Evolutionary conservation across 805 yeast species (phyloP).

Genomic region (Lachancea dasiensis): DNA sequence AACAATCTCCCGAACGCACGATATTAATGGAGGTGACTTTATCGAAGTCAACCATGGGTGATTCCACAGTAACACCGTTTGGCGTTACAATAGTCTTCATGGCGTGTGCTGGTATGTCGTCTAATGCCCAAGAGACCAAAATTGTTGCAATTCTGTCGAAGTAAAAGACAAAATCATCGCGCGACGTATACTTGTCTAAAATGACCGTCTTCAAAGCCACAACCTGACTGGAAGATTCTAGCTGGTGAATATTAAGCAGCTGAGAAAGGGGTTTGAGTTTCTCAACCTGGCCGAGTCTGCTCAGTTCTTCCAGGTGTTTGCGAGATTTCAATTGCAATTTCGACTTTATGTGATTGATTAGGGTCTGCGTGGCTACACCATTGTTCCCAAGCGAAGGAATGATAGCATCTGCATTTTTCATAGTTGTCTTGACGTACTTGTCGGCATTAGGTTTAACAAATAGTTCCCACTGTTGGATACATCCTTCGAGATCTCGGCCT

Average conservation of each 20-base stretch:
- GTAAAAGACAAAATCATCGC: constrained; percentile 80
- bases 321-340: constrained; percentile 61
- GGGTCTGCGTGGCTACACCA: constrained; percentile 67
- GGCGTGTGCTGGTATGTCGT: constrained; percentile 39
- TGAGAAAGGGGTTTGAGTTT: constrained; percentile 12
- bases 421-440: constrained; percentile 64
- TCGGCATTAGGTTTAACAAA: constrained; percentile 93
- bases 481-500: constrained; percentile 78
- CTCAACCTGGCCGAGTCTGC: constrained; percentile 35
- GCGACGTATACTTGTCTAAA: constrained; percentile 44
- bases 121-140: constrained; percentile 63
- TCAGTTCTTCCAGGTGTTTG: constrained; percentile 59
- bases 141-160: constrained; percentile 77
- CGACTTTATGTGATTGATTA: constrained; percentile 71
- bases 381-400: constrained; percentile 91
- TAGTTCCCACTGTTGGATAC: constrained; percentile 80
- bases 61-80: constrained; percentile 23
- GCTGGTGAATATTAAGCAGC: constrained; percentile 23
- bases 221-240: constrained; percentile 55
- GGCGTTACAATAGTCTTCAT: constrained; percentile 40
- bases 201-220: constrained; percentile 67
- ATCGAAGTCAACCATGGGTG: constrained; percentile 35
- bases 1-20: constrained; percentile 90
- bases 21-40: constrained; percentile 68
- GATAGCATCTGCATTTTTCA: constrained; percentile 75